These are phyloP conservation scores for Kwoniella botswanensis DNA, from an alignment of 768 basidiomycete genomes.

Conservation along the genomic window DNA sequence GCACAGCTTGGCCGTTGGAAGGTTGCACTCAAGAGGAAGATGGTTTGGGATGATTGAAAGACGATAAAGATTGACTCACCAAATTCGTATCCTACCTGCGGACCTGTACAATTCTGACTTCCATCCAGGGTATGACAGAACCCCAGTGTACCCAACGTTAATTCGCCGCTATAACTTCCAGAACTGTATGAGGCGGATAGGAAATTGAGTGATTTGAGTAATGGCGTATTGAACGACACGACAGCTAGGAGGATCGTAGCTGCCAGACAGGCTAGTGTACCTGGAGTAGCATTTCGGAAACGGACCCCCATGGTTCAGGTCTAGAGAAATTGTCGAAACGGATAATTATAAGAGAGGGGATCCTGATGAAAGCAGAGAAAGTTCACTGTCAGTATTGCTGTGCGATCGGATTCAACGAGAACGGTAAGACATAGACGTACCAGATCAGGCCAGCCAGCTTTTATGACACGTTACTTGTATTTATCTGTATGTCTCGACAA, in stretches of 20 bases:
- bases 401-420: too few relatives aligned
- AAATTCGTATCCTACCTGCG: slow-evolving; percentile 84
- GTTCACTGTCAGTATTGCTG: too few relatives aligned
- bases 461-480: too few relatives aligned
- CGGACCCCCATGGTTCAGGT: slow-evolving; percentile 61
- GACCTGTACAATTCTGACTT: slow-evolving; percentile 70
- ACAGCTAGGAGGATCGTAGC: slow-evolving; percentile 79
- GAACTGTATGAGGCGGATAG: slow-evolving; percentile 62
- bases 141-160: slow-evolving; percentile 87
- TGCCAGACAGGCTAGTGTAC: slow-evolving; percentile 78
- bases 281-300: slow-evolving; percentile 76
- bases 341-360: background rate
- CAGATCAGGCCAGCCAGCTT: too few relatives aligned
- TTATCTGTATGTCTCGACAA: too few relatives aligned
- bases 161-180: slow-evolving; percentile 54
- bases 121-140: slow-evolving; percentile 67
- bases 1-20: background rate
- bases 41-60: too few relatives aligned
- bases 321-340: background rate
- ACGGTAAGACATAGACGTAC: too few relatives aligned
- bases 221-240: slow-evolving; percentile 88
- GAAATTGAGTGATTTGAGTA: slow-evolving; percentile 86
- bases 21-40: too few relatives aligned
- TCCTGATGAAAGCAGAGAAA: background rate
- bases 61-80: slow-evolving; percentile 63